phyloP scores from a whole-genome alignment of 305 asterid genomes.

The Withania somnifera region DNA sequence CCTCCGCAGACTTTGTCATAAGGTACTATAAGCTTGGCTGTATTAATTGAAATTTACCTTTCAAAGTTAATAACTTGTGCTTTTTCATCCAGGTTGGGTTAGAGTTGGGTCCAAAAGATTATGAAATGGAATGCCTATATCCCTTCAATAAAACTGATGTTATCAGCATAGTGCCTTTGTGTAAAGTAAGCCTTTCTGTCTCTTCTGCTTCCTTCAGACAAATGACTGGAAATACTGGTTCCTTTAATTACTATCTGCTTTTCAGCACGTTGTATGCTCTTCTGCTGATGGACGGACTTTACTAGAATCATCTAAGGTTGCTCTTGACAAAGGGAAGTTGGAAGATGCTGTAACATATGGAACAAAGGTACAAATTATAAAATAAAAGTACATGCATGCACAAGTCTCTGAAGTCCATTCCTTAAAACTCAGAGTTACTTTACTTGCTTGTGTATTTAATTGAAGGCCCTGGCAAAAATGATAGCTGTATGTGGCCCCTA shows the following conservation, averaged over 20 bases:
- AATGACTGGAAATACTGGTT: constrained; percentile 8
- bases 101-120: constrained; percentile 87
- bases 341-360: constrained; percentile 94
- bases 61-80: constrained; percentile 9
- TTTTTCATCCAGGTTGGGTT: constrained; percentile 67
- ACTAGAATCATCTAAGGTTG: constrained; percentile 94
- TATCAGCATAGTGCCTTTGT: constrained; percentile 80
- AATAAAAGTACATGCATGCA: background rate
- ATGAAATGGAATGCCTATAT: constrained; percentile 68
- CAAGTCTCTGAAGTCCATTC: background rate
- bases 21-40: constrained; percentile 41
- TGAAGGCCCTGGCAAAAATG: constrained; percentile 94
- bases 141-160: constrained; percentile 74
- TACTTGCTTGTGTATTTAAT: constrained; percentile 11
- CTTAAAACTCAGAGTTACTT: constrained; percentile 4
- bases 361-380: constrained; percentile 56
- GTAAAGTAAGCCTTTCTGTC: constrained; percentile 58
- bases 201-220: background rate
- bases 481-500: constrained; percentile 97
- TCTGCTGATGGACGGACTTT: constrained; percentile 97
- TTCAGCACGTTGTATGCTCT: constrained; percentile 92
- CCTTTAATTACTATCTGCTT: constrained; percentile 8
- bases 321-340: constrained; percentile 96
- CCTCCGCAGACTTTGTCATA: constrained; percentile 94
- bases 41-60: constrained; percentile 11